Percentiles rank a stretch among this genome's conserved stretches.
These are phyloP conservation scores for Amanita rimosa DNA, from an alignment of 768 basidiomycete genomes.

Conservation along the genomic window DNA sequence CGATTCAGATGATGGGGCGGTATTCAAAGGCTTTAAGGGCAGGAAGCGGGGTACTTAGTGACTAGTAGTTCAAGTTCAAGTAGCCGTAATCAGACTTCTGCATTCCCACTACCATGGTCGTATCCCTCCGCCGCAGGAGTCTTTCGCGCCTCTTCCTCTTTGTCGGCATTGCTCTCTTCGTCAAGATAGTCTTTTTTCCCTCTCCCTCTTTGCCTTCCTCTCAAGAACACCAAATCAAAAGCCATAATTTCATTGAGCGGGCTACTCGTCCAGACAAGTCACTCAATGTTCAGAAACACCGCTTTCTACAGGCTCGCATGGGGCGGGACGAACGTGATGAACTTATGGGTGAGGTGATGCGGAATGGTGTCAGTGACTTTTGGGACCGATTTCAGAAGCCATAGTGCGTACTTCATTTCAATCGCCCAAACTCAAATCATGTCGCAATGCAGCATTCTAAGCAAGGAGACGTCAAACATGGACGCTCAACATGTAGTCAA, in stretches of 20 bases:
- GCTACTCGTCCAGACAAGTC: constrained; percentile 56
- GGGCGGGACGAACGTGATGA: constrained; percentile 81
- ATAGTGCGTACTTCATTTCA: constrained; percentile 35
- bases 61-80: no score
- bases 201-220: constrained; percentile 17
- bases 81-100: not conserved
- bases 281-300: constrained; percentile 81
- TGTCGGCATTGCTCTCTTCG: constrained; percentile 20
- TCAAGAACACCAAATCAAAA: constrained; percentile 28
- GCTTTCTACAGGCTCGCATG: constrained; percentile 80
- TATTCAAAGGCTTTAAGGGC: constrained; percentile 53
- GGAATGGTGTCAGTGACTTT: constrained; percentile 73
- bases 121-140: constrained; percentile 37
- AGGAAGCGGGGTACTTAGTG: constrained; percentile 15
- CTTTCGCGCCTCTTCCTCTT: constrained; percentile 30
- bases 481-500: constrained; percentile 85
- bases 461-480: constrained; percentile 74
- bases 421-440: no score
- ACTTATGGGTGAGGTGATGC: constrained; percentile 63
- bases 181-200: constrained; percentile 28
- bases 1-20: constrained; percentile 60
- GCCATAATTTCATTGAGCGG: constrained; percentile 43
- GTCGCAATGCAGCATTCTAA: constrained; percentile 45
- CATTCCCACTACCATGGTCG: constrained; percentile 19
- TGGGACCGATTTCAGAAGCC: constrained; percentile 92